Percentiles rank a stretch among this genome's conserved stretches.
Conservation (phyloP, 2,329 filamentous ascomycete genomes). For the Venturia aucupariae region DNA sequence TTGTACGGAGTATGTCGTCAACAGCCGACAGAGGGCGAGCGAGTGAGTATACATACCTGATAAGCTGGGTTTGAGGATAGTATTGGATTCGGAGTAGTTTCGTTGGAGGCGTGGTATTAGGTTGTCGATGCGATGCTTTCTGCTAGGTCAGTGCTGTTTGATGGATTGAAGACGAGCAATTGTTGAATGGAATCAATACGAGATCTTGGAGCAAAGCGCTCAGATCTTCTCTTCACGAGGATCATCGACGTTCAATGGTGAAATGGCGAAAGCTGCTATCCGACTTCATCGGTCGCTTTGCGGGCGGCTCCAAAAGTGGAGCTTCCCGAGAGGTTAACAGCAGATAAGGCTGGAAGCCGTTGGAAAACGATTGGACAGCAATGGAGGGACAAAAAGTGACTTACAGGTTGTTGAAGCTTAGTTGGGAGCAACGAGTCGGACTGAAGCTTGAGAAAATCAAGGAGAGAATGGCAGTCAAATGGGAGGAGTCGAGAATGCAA, state of each 20-base stretch:
- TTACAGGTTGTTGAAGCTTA: background rate
- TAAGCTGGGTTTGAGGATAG: background rate
- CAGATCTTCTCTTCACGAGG: background rate
- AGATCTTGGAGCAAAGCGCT: background rate
- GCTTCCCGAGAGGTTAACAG: background rate
- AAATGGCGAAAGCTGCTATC: background rate
- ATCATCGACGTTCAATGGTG: background rate
- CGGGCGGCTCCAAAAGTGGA: background rate
- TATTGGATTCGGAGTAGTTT: background rate
- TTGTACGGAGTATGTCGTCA: background rate
- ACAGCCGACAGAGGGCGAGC: no score
- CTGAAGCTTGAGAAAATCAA: background rate
- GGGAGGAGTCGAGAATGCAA: background rate
- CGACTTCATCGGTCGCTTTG: background rate
- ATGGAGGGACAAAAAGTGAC: background rate
- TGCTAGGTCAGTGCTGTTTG: background rate
- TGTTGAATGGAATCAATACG: background rate
- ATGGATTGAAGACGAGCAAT: background rate
- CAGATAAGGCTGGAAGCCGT: background rate
- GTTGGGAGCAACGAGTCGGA: background rate
- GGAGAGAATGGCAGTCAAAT: background rate
- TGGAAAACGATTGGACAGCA: background rate
- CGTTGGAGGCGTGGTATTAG: background rate
- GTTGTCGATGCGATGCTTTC: background rate
- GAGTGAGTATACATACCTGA: background rate